Base-by-base conservation (phyloP, 2,329 filamentous ascomycete genomes). In the Colletotrichum incanum region DNA sequence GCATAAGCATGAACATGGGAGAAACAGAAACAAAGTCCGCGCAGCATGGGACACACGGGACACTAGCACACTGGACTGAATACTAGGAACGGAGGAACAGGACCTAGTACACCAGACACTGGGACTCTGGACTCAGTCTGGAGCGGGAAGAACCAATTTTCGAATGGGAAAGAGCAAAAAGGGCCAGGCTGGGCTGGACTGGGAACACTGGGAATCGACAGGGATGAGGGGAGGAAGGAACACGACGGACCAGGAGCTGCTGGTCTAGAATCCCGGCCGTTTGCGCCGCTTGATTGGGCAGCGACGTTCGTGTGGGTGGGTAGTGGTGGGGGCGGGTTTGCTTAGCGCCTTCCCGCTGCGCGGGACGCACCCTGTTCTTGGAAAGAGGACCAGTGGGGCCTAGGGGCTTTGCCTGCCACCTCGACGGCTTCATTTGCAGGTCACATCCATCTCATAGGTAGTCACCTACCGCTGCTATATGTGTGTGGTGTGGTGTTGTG, bases 301-400 rank as follows among this genome's bases (percentile, higher is more conserved):
- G 18, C 1, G 14, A 16, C 0, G 5, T 16, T 8, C 1, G 26
- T 50, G 47, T 55, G 31, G 54, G 65, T 70, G 62, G 67, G 2
- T 28, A 41, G 5, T 11, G 23, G 54, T 62, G 47, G 67, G 50
- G 43, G 31, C 28, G 12, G 47, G 28, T 34, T 39, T 31, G 4
- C 54, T 61, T 73, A 73, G 71, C 71, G 67, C 67, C 55, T 67
- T 67, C 71, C 61, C 67, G 62, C 43, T 34, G 43, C 41, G 67
- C 50, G 67, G 71, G 52, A 71, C 55, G 61, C 50, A 65, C 61
- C 67, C 58, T 71, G 67, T 71, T 71, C 50, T 73, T 66, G 61
- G 62, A 72, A 71, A 41, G 50, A 67, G 50, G 37, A 11, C 45
- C 26, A 55, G 52, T 47, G 70, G 59, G 56, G 54, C 54, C 39